Conservation (phyloP, 495 filamentous ascomycete genomes). For the Aspergillus haitiensis region DNA sequence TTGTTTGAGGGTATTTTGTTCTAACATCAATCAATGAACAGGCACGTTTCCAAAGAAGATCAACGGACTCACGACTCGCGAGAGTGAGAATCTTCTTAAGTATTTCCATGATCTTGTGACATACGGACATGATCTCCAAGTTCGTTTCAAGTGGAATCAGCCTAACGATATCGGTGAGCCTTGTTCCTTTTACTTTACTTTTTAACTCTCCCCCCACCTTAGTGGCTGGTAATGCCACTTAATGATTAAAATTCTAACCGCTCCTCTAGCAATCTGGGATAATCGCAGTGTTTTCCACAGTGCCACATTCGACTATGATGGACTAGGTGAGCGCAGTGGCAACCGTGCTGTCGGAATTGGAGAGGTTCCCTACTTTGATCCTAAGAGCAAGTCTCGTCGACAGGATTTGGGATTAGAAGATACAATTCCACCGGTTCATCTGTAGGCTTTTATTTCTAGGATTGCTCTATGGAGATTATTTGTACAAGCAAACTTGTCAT, state of each 20-base stretch:
- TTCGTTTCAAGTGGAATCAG: slow-evolving; percentile 59
- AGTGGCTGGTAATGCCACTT: not conserved
- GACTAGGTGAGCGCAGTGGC: slow-evolving; percentile 58
- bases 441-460: slow-evolving; percentile 10
- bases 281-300: slow-evolving; percentile 69
- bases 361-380: slow-evolving; percentile 65
- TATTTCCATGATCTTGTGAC: slow-evolving; percentile 60
- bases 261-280: slow-evolving; percentile 66
- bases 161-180: slow-evolving; percentile 52
- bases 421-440: slow-evolving; percentile 24
- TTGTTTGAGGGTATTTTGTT: not conserved
- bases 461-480: not conserved
- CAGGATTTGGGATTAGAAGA: slow-evolving; percentile 35
- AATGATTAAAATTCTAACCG: not conserved
- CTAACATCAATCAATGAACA: slow-evolving; percentile 24
- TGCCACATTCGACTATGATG: slow-evolving; percentile 66
- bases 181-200: not conserved
- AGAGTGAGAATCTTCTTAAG: slow-evolving; percentile 56
- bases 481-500: too few relatives aligned
- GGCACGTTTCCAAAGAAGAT: slow-evolving; percentile 27
- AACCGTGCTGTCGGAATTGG: slow-evolving; percentile 63
- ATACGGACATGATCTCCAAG: slow-evolving; percentile 73
- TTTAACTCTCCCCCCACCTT: not conserved
- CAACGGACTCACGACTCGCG: slow-evolving; percentile 31
- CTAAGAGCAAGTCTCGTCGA: slow-evolving; percentile 41